Evolutionary conservation across 164 flowering plant genomes (phyloP), one percentile per base, ranked within the genome.

Genomic region (Berberis thunbergii): DNA sequence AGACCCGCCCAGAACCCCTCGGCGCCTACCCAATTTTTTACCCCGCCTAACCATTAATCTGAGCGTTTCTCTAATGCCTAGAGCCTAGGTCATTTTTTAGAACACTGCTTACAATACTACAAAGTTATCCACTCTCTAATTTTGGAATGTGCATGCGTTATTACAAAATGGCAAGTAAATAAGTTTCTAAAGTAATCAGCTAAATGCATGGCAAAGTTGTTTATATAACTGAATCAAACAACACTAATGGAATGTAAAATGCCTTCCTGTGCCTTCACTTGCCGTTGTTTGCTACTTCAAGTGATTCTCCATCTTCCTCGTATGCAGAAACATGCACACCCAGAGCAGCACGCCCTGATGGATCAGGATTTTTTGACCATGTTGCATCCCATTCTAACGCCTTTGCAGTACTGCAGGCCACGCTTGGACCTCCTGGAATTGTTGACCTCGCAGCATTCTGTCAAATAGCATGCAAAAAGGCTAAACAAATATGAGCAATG

Each of bases 361-460:
- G 97, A 64, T 89, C 99, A 45, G 76, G 96, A 73, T 91, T 91
- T 68, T 95, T 87, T 3, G 84, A 87, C 99, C 97, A 95, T 9
- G 91, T 70, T 44, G 87, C 96, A 80, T 95, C 97, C 99, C 99
- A 95, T 70, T 95, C 99, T 63, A 89, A 70, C 61, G 99, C 99
- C 77, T 89, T 94, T 39, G 99, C 99, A 8, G 91, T 94, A 73
- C 99, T 94, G 75, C 97, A 95, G 8, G 99, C 99, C 62, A 95
- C 84, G 64, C 97, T 91, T 8, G 99, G 99, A 60, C 99, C 99
- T 61, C 97, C 96, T 7, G 97, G 99, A 57, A 95, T 96, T 1
- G 99, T 95, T 67, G 76, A 78, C 73, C 97, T 85, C 46, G 99
- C 99, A 69, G 99, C 83, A 74, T 77, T 87, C 99, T 95, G 83